Percentiles rank a stretch among this genome's conserved stretches.
Conservation (phyloP, 805 yeast species). For the Candida mattraensis region DNA sequence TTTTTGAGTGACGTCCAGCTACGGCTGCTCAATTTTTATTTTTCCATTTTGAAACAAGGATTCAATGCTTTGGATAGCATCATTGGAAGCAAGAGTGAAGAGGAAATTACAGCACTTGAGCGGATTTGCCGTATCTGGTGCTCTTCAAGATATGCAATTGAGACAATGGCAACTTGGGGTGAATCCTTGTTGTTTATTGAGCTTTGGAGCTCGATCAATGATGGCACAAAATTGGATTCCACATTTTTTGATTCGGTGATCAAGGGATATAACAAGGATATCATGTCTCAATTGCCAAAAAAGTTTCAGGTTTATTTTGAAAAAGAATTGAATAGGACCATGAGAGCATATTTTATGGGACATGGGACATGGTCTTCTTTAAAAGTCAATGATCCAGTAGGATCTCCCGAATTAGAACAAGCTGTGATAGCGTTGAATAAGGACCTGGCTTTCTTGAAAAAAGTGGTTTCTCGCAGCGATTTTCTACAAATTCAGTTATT, state of each 20-base stretch:
- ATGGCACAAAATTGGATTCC: slow-evolving; percentile 23
- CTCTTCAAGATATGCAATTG: slow-evolving; percentile 36
- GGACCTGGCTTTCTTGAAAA: slow-evolving; percentile 32
- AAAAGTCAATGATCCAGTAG: slow-evolving; percentile 4
- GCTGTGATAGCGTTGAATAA: slow-evolving; percentile 27
- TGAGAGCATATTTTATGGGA: slow-evolving; percentile 37
- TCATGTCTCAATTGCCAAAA: slow-evolving; percentile 31
- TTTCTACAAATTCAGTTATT: slow-evolving; percentile 25
- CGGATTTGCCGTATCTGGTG: slow-evolving; percentile 43
- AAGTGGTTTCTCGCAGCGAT: slow-evolving; percentile 33
- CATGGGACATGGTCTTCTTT: slow-evolving; percentile 30
- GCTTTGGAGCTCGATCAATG: slow-evolving; percentile 38
- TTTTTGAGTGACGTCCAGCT: slow-evolving; percentile 61
- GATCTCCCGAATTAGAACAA: slow-evolving; percentile 25
- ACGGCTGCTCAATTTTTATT: slow-evolving; percentile 52
- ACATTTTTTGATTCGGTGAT: slow-evolving; percentile 47
- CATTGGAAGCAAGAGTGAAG: slow-evolving; percentile 25
- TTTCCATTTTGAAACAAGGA: slow-evolving; percentile 40
- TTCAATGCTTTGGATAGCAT: slow-evolving; percentile 43
- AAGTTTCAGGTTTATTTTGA: slow-evolving; percentile 34
- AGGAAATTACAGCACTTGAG: slow-evolving; percentile 32
- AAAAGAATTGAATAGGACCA: slow-evolving; percentile 35
- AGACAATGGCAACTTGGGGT: slow-evolving; percentile 43
- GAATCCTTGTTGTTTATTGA: slow-evolving; percentile 43
- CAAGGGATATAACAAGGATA: slow-evolving; percentile 34